Conservation (phyloP, 2,329 filamentous ascomycete genomes). For the Curvularia sp. region DNA sequence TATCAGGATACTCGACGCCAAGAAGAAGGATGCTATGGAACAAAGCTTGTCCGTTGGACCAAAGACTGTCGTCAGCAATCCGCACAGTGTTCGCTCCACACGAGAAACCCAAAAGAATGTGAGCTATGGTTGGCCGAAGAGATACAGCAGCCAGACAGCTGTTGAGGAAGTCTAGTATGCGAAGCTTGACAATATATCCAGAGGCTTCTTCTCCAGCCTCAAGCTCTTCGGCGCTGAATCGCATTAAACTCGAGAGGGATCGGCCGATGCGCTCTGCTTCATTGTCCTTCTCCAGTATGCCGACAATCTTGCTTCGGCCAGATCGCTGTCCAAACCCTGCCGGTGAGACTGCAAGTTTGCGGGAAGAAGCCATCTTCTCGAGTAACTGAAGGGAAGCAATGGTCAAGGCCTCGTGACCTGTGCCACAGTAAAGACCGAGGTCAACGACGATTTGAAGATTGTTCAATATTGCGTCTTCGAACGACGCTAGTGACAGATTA, state of each 20-base stretch:
- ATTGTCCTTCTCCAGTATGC: slow-evolving; percentile 82
- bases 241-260: slow-evolving; percentile 73
- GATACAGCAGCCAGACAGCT: slow-evolving; percentile 78
- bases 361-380: slow-evolving; percentile 84
- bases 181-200: slow-evolving; percentile 81
- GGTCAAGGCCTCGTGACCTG: slow-evolving; percentile 80
- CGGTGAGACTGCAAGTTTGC: slow-evolving; percentile 77
- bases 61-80: slow-evolving; percentile 72
- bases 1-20: slow-evolving; percentile 72
- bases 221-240: slow-evolving; percentile 71
- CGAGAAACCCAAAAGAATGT: slow-evolving; percentile 86
- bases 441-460: slow-evolving; percentile 81
- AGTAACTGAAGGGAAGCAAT: slow-evolving; percentile 81
- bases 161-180: slow-evolving; percentile 85
- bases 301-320: slow-evolving; percentile 82
- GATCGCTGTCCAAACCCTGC: slow-evolving; percentile 67
- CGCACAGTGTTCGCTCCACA: slow-evolving; percentile 75
- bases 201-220: slow-evolving; percentile 72
- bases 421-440: slow-evolving; percentile 84
- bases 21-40: slow-evolving; percentile 82
- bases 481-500: slow-evolving; percentile 80
- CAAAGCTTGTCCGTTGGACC: slow-evolving; percentile 75
- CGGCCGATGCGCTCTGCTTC: slow-evolving; percentile 81
- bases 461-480: slow-evolving; percentile 89
- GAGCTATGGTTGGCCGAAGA: slow-evolving; percentile 83